Evolutionary conservation across 2,329 filamentous ascomycete species (phyloP).

Genomic region (Trematosphaeria pertusa): DNA sequence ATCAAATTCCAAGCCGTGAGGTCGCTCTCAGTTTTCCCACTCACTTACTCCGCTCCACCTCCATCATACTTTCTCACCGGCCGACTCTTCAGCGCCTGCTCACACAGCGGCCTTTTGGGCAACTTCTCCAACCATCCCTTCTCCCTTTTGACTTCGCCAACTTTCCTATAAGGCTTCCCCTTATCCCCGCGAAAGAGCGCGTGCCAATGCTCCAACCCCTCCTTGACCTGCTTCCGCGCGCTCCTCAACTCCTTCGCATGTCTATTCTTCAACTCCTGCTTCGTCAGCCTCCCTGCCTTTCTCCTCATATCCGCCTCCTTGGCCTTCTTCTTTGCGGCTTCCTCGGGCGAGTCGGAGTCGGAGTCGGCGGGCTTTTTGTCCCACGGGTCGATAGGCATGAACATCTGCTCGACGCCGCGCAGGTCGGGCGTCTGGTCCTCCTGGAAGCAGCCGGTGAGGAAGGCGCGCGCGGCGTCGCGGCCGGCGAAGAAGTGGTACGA

Average conservation of each 20-base stretch:
- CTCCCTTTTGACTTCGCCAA: constrained; percentile 73
- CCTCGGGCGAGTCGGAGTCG: constrained; percentile 24
- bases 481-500: constrained; percentile 88
- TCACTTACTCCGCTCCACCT: no score
- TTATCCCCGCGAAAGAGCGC: constrained; percentile 74
- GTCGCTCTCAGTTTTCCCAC: no score
- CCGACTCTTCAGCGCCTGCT: constrained; percentile 69
- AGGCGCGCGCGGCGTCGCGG: constrained; percentile 83
- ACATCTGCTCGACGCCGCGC: constrained; percentile 87
- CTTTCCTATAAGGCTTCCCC: constrained; percentile 79
- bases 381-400: constrained; percentile 68
- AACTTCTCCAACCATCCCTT: constrained; percentile 66
- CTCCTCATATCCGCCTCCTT: constrained; percentile 19
- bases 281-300: constrained; percentile 21
- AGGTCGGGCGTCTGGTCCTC: constrained; percentile 86
- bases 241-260: constrained; percentile 69
- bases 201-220: constrained; percentile 80
- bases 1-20: no score
- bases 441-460: constrained; percentile 90
- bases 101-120: constrained; percentile 72
- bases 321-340: constrained; percentile 38
- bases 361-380: constrained; percentile 39
- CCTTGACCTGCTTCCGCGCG: constrained; percentile 70
- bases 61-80: constrained; percentile 58
- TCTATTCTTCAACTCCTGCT: constrained; percentile 54